Conservation (phyloP, 2,329 filamentous ascomycete species). For the Biscogniauxia sp. region DNA sequence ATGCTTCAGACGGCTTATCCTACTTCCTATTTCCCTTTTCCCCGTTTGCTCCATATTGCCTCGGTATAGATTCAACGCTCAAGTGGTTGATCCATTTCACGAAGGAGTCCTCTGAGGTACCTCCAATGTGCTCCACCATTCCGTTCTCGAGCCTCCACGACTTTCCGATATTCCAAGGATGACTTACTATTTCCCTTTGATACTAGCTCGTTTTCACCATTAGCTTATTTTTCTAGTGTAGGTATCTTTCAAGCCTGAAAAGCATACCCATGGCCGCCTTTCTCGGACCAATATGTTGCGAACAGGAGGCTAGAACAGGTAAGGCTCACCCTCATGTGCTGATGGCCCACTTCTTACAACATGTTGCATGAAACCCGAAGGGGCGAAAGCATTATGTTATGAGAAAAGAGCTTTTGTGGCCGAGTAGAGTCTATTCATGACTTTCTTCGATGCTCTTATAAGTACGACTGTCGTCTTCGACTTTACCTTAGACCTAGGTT, state of each 20-base stretch:
- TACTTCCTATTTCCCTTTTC: slow-evolving; percentile 11
- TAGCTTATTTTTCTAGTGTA: slow-evolving; percentile 20
- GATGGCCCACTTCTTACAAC: slow-evolving; percentile 30
- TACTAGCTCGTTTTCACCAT: slow-evolving; percentile 10
- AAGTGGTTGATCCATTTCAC: slow-evolving; percentile 14
- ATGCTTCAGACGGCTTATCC: slow-evolving; percentile 11
- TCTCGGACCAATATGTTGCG: slow-evolving; percentile 40
- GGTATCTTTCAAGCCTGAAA: slow-evolving; percentile 7
- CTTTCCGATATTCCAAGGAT: slow-evolving; percentile 14
- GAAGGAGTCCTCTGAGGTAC: slow-evolving; percentile 5
- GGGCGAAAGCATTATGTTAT: slow-evolving; percentile 35
- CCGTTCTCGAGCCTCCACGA: slow-evolving; percentile 6
- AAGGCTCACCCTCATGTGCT: slow-evolving; percentile 17
- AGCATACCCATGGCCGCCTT: slow-evolving; percentile 22
- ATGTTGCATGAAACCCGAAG: slow-evolving; percentile 22
- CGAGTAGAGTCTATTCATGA: slow-evolving; percentile 10
- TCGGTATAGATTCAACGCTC: slow-evolving; percentile 17
- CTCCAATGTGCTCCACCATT: slow-evolving; percentile 8
- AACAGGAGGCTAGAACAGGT: slow-evolving; percentile 28
- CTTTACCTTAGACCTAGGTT: slow-evolving; percentile 8
- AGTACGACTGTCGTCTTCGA: slow-evolving; percentile 24
- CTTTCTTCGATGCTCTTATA: slow-evolving; percentile 29
- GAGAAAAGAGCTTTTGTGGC: slow-evolving; percentile 1
- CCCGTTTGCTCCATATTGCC: slow-evolving; percentile 8
- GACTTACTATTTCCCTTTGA: slow-evolving; percentile 6